Conservation (phyloP, 1,284 basidiomycete genomes). For the Trichosporon ovoides region DNA sequence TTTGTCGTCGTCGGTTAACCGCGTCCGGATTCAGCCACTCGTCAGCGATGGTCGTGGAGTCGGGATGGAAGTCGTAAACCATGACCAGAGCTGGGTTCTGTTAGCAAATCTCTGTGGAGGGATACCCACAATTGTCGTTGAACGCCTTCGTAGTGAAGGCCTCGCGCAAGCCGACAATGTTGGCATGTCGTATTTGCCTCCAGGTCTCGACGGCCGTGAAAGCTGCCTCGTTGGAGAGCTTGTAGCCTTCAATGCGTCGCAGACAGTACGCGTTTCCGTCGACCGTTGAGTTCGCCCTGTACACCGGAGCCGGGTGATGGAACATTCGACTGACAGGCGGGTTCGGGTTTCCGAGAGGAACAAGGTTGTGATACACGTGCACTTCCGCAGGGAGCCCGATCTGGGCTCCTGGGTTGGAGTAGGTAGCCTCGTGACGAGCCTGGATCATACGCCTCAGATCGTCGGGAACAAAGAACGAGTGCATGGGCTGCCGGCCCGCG, state of each 20-base stretch:
- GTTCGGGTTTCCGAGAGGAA: constrained; percentile 59
- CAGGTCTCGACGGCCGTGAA: constrained; percentile 82
- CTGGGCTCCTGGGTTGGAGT: constrained; percentile 41
- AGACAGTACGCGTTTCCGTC: constrained; percentile 77
- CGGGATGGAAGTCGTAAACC: constrained; percentile 85
- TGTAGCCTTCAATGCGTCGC: constrained; percentile 81
- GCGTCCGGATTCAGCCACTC: constrained; percentile 53
- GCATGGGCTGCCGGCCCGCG: constrained; percentile 51
- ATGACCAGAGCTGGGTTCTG: constrained; percentile 73
- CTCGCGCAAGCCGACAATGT: constrained; percentile 77
- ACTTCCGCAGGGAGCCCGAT: constrained; percentile 72
- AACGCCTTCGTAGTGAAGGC: constrained; percentile 95
- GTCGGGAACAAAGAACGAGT: constrained; percentile 63
- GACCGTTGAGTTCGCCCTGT: constrained; percentile 70
- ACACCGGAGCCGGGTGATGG: constrained; percentile 64
- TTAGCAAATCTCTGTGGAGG: background rate
- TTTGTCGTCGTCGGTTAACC: constrained; percentile 25
- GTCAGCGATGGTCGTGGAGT: constrained; percentile 76
- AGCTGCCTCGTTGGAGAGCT: constrained; percentile 72
- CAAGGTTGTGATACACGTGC: constrained; percentile 83
- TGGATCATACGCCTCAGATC: constrained; percentile 73
- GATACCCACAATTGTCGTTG: constrained; percentile 74
- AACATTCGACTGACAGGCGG: constrained; percentile 60
- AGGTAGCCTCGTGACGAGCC: constrained; percentile 69
- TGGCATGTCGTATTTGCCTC: constrained; percentile 80